Base-by-base conservation (phyloP, 2,329 filamentous ascomycete genomes). In the Alternaria viburni region DNA sequence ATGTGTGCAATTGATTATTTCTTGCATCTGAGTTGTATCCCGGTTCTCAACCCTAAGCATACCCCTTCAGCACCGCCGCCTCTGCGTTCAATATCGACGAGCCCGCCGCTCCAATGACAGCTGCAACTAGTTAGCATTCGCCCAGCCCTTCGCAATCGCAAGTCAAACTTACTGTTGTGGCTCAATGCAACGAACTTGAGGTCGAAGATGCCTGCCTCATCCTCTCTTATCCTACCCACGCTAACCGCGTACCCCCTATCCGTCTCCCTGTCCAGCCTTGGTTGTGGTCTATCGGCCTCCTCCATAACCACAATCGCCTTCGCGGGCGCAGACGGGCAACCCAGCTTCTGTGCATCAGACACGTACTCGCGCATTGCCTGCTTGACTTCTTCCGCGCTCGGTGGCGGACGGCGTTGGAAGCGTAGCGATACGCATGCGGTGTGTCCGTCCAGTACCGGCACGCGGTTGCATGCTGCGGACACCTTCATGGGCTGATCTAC, bases 81-180 rank as follows among this genome's bases (percentile, higher is more conserved):
- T 97, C 95, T 26, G 94, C 93, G 75, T 98, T 98, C 72, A 98
- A 81, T 81, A 98, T 97, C 30, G 93, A 97, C 2, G 93, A 96
- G 11, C 96, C 96, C n/a, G 95, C 94, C 30, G 96, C 96, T 69
- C 95, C 95, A 78, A 99, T 95, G 59, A 99, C 91, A 65, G 95
- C 90, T 79, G 54, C 13, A 32, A 58, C 15, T 21, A 15, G 47
- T 79, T 69, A 78, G 74, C 60, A 63, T 32, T 10, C 4, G 28
- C 43, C 25, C 23, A 6, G 3, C 1, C n/a, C 13, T 26, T 36
- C 23, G 28, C 17, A 8, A 89, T 62, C 13, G 26, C 46, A n/a
- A 25, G 45, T 45, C 21, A 17, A 43, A 80, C 82, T 80, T 76
- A 83, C 82, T 92, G 76, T 92, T 92, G 76, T 98, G 96, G 77